Percentiles rank a stretch among this genome's conserved stretches.
Evolutionary conservation across 805 yeast species (phyloP).

Genomic region (Saccharomyces cerevisiae): DNA sequence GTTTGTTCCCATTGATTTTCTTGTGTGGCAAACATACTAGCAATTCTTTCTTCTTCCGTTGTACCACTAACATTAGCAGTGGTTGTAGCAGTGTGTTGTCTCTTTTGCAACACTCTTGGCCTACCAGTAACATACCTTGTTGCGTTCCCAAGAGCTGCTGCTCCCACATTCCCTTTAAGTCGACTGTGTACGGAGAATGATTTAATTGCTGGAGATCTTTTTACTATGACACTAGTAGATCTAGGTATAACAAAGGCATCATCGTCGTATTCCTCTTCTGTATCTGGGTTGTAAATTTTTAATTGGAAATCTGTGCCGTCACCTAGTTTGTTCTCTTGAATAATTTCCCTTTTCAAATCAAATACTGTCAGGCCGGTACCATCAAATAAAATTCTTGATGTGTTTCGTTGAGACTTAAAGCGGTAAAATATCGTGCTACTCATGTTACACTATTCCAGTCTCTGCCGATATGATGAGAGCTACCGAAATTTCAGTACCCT

Average conservation of each 20-base stretch:
- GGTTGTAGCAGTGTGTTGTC: constrained; percentile 14
- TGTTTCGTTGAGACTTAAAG: constrained; percentile 75
- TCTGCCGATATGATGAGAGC: not conserved
- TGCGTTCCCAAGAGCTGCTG: constrained; percentile 49
- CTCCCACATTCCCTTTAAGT: constrained; percentile 25
- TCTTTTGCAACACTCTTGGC: constrained; percentile 42
- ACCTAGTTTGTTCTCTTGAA: constrained; percentile 69
- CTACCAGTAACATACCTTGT: constrained; percentile 66
- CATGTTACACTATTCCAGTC: constrained; percentile 35
- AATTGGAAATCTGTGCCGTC: constrained; percentile 81
- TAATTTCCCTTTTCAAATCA: constrained; percentile 87
- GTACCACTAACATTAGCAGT: constrained; percentile 34
- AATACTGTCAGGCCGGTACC: constrained; percentile 95
- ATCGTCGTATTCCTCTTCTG: constrained; percentile 68
- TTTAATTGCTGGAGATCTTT: constrained; percentile 62
- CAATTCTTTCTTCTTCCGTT: constrained; percentile 81
- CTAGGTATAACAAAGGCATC: constrained; percentile 89
- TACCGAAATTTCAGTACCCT: not conserved
- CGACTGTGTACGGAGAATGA: constrained; percentile 18
- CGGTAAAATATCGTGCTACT: constrained; percentile 82
- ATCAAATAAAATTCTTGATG: constrained; percentile 76
- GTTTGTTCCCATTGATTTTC: constrained; percentile 92
- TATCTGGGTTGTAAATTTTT: constrained; percentile 60
- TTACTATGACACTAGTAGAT: constrained; percentile 73
- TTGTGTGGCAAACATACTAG: constrained; percentile 86